Conservation (phyloP, 2,329 filamentous ascomycete genomes). For the Chalaropsis thielavioides region DNA sequence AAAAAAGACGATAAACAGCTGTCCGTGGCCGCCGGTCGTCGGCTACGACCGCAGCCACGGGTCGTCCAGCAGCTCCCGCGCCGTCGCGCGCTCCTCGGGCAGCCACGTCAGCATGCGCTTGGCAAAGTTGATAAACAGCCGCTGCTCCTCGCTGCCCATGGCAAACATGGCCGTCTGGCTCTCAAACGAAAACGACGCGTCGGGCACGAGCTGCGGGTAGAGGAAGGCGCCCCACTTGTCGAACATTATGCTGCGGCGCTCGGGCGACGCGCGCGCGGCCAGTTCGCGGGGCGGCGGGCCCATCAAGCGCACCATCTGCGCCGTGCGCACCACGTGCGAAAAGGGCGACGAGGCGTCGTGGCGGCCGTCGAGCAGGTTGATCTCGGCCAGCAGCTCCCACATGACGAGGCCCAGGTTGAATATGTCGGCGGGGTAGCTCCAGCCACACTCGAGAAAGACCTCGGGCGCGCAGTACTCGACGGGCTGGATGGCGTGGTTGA, state of each 20-base stretch:
- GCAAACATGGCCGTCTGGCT: conserved; percentile 14
- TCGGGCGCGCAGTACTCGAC: conserved; percentile 24
- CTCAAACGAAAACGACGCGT: conserved; percentile 14
- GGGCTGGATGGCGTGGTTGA: conserved; percentile 23
- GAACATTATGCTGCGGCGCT: conserved; percentile 14
- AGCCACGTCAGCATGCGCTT: conserved; percentile 24
- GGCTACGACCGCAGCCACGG: conserved; percentile 21
- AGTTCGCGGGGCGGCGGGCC: conserved; percentile 22
- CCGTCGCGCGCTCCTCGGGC: conserved; percentile 23
- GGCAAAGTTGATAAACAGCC: conserved; percentile 23
- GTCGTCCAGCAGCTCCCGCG: conserved; percentile 23
- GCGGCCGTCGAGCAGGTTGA: conserved; percentile 21
- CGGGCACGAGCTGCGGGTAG: conserved; percentile 14
- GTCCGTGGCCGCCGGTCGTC: neutral
- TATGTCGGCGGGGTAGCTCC: conserved; percentile 24
- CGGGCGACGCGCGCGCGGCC: conserved; percentile 18
- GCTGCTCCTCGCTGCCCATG: conserved; percentile 19
- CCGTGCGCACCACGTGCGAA: conserved; percentile 22
- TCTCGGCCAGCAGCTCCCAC: conserved; percentile 23
- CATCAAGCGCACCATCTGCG: conserved; percentile 23
- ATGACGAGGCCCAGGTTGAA: conserved; percentile 23
- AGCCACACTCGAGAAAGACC: conserved; percentile 23
- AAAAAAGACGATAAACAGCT: neutral
- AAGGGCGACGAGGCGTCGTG: conserved; percentile 19
- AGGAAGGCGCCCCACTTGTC: conserved; percentile 14